A percentile compares a stretch with the other conserved stretches of the same genome.
These are phyloP conservation scores for Cladosporium austrohemisphaericum DNA, from an alignment of 2,329 filamentous ascomycete genomes.

Conservation along the genomic window DNA sequence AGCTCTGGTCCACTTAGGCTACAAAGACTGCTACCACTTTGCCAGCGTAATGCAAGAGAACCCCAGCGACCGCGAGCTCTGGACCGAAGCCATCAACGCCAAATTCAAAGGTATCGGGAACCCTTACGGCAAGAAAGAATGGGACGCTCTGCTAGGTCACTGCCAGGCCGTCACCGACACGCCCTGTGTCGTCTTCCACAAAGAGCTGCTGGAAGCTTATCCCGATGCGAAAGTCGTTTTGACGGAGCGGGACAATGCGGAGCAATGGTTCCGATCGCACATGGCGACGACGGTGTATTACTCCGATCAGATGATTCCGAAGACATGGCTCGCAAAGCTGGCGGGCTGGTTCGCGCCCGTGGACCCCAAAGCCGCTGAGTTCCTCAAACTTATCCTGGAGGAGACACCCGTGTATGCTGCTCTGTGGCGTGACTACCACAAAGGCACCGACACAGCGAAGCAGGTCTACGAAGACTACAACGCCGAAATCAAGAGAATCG, in stretches of 20 bases:
- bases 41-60: constrained; percentile 38
- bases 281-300: constrained; percentile 7
- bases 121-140: constrained; percentile 22
- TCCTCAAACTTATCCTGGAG: neutral
- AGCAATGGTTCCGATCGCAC: constrained; percentile 8
- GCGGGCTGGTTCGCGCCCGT: neutral
- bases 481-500: constrained; percentile 4
- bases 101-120: constrained; percentile 18
- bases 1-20: constrained; percentile 60
- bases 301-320: neutral
- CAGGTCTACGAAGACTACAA: constrained; percentile 15
- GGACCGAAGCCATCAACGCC: constrained; percentile 23
- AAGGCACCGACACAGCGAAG: constrained; percentile 12
- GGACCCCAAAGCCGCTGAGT: neutral
- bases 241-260: constrained; percentile 26
- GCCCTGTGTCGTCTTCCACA: constrained; percentile 33
- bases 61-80: constrained; percentile 22
- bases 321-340: neutral
- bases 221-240: constrained; percentile 38
- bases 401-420: neutral
- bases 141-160: constrained; percentile 33
- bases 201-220: constrained; percentile 35
- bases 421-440: constrained; percentile 3
- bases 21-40: constrained; percentile 64
- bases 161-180: constrained; percentile 33